Percentiles rank a stretch among this genome's conserved stretches.
These are phyloP conservation scores for Dryas drummondii DNA, from an alignment of 306 rosid genomes.

Conservation along the genomic window DNA sequence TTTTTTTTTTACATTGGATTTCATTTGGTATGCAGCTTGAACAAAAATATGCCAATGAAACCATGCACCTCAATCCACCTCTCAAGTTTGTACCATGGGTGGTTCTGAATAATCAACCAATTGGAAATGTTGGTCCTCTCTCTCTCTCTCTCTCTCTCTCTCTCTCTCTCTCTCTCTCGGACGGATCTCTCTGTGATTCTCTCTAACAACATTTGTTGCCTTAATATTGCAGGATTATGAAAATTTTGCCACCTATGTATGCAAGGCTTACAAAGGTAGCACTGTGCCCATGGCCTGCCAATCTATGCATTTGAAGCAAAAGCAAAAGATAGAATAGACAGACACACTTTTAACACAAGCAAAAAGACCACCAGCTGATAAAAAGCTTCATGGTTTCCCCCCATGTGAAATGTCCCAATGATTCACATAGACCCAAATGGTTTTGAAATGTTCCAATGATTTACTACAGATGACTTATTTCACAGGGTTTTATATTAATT, in stretches of 20 bases:
- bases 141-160: neutral
- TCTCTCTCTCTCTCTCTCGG: neutral
- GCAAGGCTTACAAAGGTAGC: slow-evolving; percentile 54
- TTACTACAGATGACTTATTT: too few relatives aligned
- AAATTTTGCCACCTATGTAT: slow-evolving; percentile 53
- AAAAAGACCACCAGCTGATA: neutral
- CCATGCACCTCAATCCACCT: slow-evolving; percentile 57
- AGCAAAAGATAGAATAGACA: neutral
- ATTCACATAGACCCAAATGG: too few relatives aligned
- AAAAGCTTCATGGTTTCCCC: too few relatives aligned
- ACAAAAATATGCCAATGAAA: slow-evolving; percentile 54
- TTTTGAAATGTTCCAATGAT: too few relatives aligned
- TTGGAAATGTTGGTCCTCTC: slow-evolving; percentile 54
- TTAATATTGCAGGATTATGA: slow-evolving; percentile 47
- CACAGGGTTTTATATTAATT: too few relatives aligned
- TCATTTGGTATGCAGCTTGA: slow-evolving; percentile 45
- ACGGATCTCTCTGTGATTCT: neutral
- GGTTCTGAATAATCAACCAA: slow-evolving; percentile 63
- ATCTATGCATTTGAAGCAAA: slow-evolving; percentile 29
- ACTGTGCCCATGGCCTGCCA: slow-evolving; percentile 48
- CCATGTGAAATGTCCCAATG: too few relatives aligned
- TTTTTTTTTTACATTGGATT: too few relatives aligned
- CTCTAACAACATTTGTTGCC: slow-evolving; percentile 2
- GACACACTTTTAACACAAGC: neutral
- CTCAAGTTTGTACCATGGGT: slow-evolving; percentile 87